Evolutionary conservation across 768 basidiomycete genomes (phyloP).

Genomic region (Boletus rex-veris): DNA sequence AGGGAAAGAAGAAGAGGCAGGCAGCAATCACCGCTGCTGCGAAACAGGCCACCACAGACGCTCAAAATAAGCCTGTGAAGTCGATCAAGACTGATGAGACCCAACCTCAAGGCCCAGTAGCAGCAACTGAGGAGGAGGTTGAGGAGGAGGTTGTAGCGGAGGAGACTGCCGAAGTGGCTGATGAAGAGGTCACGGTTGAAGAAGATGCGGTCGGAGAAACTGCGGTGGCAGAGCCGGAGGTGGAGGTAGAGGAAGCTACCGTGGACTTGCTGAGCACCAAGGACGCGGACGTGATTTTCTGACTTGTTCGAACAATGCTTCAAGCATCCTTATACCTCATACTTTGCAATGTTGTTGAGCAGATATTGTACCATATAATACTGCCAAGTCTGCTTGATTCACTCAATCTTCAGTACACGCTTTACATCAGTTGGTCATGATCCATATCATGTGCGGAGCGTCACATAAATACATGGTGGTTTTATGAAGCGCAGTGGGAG

Average conservation of each 20-base stretch:
- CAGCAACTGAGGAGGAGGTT: slow-evolving; percentile 1
- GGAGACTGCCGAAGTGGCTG: slow-evolving; percentile 13
- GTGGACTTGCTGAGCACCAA: slow-evolving; percentile 78
- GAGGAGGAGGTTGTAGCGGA: slow-evolving; percentile 4
- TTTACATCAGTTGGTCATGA: slow-evolving; percentile 34
- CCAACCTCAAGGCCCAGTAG: slow-evolving; percentile 7
- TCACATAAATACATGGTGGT: slow-evolving; percentile 67
- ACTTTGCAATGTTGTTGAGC: neutral
- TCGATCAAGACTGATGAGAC: neutral
- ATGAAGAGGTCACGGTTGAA: slow-evolving; percentile 31
- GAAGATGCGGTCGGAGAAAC: neutral
- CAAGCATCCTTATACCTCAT: slow-evolving; percentile 11
- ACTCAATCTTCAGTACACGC: neutral
- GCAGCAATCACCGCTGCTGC: slow-evolving; percentile 43
- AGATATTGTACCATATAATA: slow-evolving; percentile 13
- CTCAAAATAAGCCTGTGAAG: slow-evolving; percentile 6
- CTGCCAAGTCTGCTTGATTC: slow-evolving; percentile 1
- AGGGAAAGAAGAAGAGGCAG: slow-evolving; percentile 94
- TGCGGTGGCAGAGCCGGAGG: slow-evolving; percentile 5
- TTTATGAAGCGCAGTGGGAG: slow-evolving; percentile 38
- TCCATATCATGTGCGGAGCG: slow-evolving; percentile 52
- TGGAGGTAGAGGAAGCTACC: slow-evolving; percentile 29
- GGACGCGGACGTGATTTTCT: slow-evolving; percentile 94
- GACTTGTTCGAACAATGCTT: slow-evolving; percentile 15
- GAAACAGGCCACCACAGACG: slow-evolving; percentile 5